These are phyloP conservation scores for Sanguinoderma infundibulare DNA, from an alignment of 1,284 basidiomycete genomes.

Conservation along the genomic window DNA sequence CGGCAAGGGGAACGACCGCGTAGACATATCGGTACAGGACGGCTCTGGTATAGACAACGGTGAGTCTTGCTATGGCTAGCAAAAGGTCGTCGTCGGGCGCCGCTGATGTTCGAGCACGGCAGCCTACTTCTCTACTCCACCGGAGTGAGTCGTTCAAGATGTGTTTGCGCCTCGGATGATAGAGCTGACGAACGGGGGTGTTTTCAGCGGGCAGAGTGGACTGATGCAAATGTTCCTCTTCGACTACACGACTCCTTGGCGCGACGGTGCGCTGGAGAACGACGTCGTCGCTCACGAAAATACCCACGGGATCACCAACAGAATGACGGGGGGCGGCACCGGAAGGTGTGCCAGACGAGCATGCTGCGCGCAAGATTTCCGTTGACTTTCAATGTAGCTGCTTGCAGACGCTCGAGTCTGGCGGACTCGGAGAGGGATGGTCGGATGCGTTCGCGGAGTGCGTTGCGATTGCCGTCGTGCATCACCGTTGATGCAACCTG, in stretches of 20 bases:
- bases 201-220: background rate
- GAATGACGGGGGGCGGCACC: slow-evolving; percentile 57
- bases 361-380: background rate
- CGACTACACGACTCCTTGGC: slow-evolving; percentile 40
- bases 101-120: too few relatives aligned
- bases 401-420: slow-evolving; percentile 51
- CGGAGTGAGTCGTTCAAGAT: background rate
- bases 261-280: slow-evolving; percentile 52
- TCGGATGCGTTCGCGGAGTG: slow-evolving; percentile 53
- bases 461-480: background rate
- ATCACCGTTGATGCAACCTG: background rate
- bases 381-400: slow-evolving; percentile 34
- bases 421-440: slow-evolving; percentile 59
- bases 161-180: too few relatives aligned
- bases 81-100: too few relatives aligned
- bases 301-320: slow-evolving; percentile 54
- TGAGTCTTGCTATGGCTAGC: too few relatives aligned
- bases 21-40: slow-evolving; percentile 44
- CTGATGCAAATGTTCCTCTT: slow-evolving; percentile 43
- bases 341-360: slow-evolving; percentile 24
- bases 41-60: slow-evolving; percentile 41
- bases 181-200: background rate
- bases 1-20: slow-evolving; percentile 42
- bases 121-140: slow-evolving; percentile 44
- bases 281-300: slow-evolving; percentile 53